Conservation (phyloP, 164 flowering plant genomes). For the Annona cherimola region DNA sequence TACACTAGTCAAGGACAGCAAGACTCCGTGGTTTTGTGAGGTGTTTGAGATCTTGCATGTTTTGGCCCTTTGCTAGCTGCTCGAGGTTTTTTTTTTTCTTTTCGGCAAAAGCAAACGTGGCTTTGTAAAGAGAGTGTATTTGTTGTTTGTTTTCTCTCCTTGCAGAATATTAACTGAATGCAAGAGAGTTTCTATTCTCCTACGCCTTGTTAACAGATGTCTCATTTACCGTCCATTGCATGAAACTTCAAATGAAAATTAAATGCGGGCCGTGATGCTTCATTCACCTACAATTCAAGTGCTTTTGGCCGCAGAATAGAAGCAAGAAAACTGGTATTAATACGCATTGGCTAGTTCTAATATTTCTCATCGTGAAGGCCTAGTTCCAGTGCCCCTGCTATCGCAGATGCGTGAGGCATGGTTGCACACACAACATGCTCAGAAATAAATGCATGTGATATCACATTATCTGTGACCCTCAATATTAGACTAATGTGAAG, state of each 20-base stretch:
- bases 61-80: background rate
- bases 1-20: constrained; percentile 9
- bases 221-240: background rate
- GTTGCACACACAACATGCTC: no score
- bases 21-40: constrained; percentile 6
- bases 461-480: no score
- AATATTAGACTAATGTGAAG: no score
- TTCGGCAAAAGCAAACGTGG: constrained; percentile 7
- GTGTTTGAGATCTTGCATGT: background rate
- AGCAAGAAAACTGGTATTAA: no score
- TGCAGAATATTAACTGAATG: background rate
- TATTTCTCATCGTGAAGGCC: no score
- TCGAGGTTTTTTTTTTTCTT: background rate
- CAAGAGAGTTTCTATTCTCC: background rate
- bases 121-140: background rate
- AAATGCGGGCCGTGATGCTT: background rate
- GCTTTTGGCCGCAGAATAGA: no score
- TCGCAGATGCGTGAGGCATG: no score
- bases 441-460: no score
- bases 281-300: background rate
- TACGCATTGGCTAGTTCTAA: no score
- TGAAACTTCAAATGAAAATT: background rate
- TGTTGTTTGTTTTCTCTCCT: background rate
- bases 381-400: no score
- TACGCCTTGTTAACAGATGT: background rate